Conservation (phyloP, 2,329 filamentous ascomycete species). For the Elsinoe necatrix region DNA sequence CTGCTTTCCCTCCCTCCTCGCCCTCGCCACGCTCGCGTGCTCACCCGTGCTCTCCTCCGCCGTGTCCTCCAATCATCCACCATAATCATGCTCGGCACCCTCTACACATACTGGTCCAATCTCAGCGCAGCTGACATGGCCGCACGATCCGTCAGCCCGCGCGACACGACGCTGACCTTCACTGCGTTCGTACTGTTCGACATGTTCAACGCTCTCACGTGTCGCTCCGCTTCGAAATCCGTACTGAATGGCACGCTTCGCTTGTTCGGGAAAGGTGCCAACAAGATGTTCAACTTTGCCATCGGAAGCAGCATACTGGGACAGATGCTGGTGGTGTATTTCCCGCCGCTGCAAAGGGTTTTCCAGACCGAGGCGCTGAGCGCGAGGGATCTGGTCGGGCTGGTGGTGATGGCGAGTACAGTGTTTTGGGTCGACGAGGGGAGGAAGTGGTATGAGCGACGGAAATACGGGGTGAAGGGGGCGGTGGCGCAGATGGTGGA, state of each 20-base stretch:
- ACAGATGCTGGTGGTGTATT: conserved; percentile 85
- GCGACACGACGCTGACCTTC: conserved; percentile 98
- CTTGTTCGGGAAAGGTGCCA: conserved; percentile 63
- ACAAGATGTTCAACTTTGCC: conserved; percentile 94
- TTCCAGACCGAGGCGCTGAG: conserved; percentile 90
- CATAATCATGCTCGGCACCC: conserved; percentile 87
- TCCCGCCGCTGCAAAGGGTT: conserved; percentile 84
- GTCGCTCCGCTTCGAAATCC: conserved; percentile 84
- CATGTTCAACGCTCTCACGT: conserved; percentile 97
- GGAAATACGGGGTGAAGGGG: conserved; percentile 28
- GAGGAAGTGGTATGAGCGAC: conserved; percentile 63
- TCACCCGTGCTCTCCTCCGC: conserved; percentile 73
- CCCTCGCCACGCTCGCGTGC: conserved; percentile 75
- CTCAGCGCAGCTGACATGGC: conserved; percentile 66
- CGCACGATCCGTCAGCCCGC: conserved; percentile 61
- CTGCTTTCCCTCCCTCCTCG: conserved; percentile 90
- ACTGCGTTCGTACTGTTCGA: conserved; percentile 98
- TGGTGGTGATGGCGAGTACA: conserved; percentile 70
- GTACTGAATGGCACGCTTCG: conserved; percentile 68
- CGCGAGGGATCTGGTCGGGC: conserved; percentile 61
- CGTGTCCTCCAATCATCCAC: conserved; percentile 80
- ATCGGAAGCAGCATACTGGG: conserved; percentile 77
- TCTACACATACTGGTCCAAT: conserved; percentile 83
- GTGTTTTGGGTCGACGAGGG: conserved; percentile 95
- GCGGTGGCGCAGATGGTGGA: conserved; percentile 2